Evolutionary conservation across 805 yeast species (phyloP), one percentile per base, ranked within the genome.

Genomic region (Yarrowia bubula): DNA sequence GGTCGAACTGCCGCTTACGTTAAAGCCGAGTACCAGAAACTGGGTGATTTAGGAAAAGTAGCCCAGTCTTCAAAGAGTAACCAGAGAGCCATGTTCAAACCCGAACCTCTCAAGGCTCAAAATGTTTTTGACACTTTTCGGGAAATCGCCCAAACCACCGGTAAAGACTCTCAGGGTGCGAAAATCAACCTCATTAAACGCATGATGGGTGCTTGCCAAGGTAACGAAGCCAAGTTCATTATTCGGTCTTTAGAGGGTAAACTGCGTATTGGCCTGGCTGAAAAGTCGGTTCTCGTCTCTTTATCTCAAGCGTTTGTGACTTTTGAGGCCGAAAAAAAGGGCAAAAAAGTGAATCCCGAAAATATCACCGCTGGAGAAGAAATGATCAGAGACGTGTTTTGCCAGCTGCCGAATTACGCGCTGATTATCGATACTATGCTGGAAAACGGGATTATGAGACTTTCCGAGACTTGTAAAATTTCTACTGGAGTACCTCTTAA

Each of bases 401-500:
- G 93, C 65, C 95, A 90, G 71, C 82, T 90, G 17, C 98, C 99
- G 3, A 92, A 95, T 72, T 92, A 95, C 74, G 96, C 89, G 70
- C 77, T 89, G 5, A 80, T 95, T 14, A 88, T 95, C 60, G 80
- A 81, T 9, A 82, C 85, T 1, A 86, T 91, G 1, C 74, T 88
- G 66, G 78, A 85, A 47, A 72, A 84, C 70, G 98, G 98, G 0
- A 81, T 93, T 2, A 75, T 80, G 69, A 79, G 88, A 41, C 73
- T 95, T 46, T 78, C 83, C 55, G 86, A 87, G 9, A 83, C 86
- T 69, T 86, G 96, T 70, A 85, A 85, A 43, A 78, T 95, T 67
- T 86, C 87, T 9, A 97, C 99, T 0, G 98, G 98, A 1, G 86
- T 95, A 4, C 99, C 99, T 0, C 80, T 95, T 70, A 93, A 92